These are phyloP conservation scores for Hericium rajendrae DNA, from an alignment of 768 basidiomycete genomes.

Conservation along the genomic window DNA sequence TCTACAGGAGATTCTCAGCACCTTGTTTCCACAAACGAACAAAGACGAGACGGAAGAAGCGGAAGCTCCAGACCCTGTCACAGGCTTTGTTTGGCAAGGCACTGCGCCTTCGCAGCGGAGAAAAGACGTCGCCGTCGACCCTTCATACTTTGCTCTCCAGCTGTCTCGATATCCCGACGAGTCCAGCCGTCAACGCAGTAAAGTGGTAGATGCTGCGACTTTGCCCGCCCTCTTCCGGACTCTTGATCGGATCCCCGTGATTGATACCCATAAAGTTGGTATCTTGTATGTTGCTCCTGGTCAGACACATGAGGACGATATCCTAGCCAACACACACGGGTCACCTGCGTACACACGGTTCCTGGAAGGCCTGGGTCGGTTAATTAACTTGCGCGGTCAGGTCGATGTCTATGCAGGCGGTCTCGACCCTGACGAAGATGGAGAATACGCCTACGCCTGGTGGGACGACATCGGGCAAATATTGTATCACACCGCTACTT, in stretches of 20 bases:
- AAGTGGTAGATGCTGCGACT: conserved; percentile 41
- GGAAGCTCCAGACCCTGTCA: conserved; percentile 55
- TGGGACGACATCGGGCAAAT: conserved; percentile 97
- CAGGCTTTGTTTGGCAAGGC: conserved; percentile 83
- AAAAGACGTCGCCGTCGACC: conserved; percentile 79
- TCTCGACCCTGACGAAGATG: conserved; percentile 84
- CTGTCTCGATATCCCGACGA: conserved; percentile 64
- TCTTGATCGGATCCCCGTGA: conserved; percentile 83
- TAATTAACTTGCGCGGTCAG: conserved; percentile 85
- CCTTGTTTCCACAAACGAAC: conserved; percentile 4
- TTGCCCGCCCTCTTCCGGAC: conserved; percentile 52
- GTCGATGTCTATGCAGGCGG: conserved; percentile 90
- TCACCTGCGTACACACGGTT: conserved; percentile 94
- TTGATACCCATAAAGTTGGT: conserved; percentile 95
- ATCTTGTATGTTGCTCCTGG: conserved; percentile 94
- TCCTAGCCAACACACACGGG: conserved; percentile 83
- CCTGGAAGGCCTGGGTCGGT: conserved; percentile 77
- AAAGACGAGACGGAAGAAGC: conserved; percentile 11
- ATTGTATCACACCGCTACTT: conserved; percentile 90
- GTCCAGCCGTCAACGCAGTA: conserved; percentile 36
- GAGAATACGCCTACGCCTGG: conserved; percentile 97
- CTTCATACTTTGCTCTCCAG: conserved; percentile 78
- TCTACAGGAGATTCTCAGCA: conserved; percentile 6
- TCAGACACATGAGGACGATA: conserved; percentile 76
- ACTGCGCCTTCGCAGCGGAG: conserved; percentile 82